These are phyloP conservation scores for Brasenia schreberi DNA, from an alignment of 164 flowering plant genomes.

Conservation along the genomic window DNA sequence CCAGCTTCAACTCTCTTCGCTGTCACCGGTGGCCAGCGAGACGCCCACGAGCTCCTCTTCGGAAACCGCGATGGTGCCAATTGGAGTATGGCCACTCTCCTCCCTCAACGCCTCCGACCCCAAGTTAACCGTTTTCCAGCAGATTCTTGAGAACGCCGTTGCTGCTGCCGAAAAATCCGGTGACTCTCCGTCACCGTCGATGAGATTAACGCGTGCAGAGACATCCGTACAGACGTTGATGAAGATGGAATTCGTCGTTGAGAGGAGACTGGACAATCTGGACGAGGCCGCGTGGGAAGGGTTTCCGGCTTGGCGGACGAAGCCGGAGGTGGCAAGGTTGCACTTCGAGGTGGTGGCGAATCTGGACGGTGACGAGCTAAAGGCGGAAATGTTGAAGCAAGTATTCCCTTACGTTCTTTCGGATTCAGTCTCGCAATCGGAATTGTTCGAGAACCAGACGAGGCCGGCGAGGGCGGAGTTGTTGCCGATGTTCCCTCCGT, in stretches of 20 bases:
- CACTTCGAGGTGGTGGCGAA: constrained; percentile 88
- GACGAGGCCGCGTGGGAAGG: constrained; percentile 34
- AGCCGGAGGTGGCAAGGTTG: constrained; percentile 55
- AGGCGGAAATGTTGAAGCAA: constrained; percentile 61
- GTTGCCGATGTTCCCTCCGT: too few species aligned
- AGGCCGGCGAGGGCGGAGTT: too few species aligned
- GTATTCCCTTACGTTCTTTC: constrained; percentile 42
- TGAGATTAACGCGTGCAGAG: constrained; percentile 65
- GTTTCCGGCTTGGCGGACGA: constrained; percentile 79
- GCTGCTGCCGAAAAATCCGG: constrained; percentile 38
- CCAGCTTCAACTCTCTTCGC: constrained; percentile 61
- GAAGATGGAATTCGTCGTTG: constrained; percentile 67
- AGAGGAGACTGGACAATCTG: constrained; percentile 47
- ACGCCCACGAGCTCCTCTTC: not conserved
- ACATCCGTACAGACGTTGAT: constrained; percentile 77
- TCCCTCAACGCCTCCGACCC: constrained; percentile 63
- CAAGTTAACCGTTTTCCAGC: constrained; percentile 69
- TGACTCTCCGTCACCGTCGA: constrained; percentile 28
- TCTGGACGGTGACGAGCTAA: constrained; percentile 68
- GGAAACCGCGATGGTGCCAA: not conserved
- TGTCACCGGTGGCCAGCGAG: not conserved
- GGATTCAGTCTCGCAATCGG: constrained; percentile 19
- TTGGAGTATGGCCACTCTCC: constrained; percentile 63
- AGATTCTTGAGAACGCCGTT: constrained; percentile 44
- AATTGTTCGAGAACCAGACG: too few species aligned